A percentile compares a stretch with the other conserved stretches of the same genome.
Conservation (phyloP, 1,284 basidiomycete species). For the Sporisorium reilianum region DNA sequence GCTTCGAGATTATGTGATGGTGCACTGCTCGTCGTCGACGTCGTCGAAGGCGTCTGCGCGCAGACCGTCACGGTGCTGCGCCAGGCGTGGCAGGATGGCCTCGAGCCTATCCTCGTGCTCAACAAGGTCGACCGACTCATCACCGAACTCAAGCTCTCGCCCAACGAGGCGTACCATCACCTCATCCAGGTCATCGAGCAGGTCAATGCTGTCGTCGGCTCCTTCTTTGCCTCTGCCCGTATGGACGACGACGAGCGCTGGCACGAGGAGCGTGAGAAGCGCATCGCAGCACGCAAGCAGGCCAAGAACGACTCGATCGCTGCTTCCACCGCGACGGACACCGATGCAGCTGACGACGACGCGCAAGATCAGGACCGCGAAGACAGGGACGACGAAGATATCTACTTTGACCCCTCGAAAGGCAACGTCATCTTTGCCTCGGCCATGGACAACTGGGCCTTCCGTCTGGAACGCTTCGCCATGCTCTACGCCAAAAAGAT, state of each 20-base stretch:
- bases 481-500: slow-evolving; percentile 91
- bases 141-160: slow-evolving; percentile 90
- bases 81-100: slow-evolving; percentile 91
- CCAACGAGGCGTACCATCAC: slow-evolving; percentile 93
- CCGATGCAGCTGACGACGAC: slow-evolving; percentile 75
- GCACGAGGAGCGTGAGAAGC: slow-evolving; percentile 88
- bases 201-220: slow-evolving; percentile 97
- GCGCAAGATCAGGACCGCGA: slow-evolving; percentile 71
- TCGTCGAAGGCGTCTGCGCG: slow-evolving; percentile 97
- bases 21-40: slow-evolving; percentile 95
- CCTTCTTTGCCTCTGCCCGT: slow-evolving; percentile 93
- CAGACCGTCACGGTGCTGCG: slow-evolving; percentile 95
- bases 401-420: slow-evolving; percentile 95
- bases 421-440: slow-evolving; percentile 98
- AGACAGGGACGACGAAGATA: slow-evolving; percentile 91
- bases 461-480: slow-evolving; percentile 92
- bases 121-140: slow-evolving; percentile 98
- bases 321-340: slow-evolving; percentile 71
- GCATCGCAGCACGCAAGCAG: slow-evolving; percentile 80
- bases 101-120: slow-evolving; percentile 92
- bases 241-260: slow-evolving; percentile 93
- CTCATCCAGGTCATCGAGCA: slow-evolving; percentile 93
- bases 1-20: slow-evolving; percentile 95
- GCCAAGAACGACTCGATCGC: slow-evolving; percentile 61
- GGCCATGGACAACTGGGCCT: slow-evolving; percentile 98